Base-by-base conservation (phyloP, 257 asterid species). In the Asclepias syriaca region DNA sequence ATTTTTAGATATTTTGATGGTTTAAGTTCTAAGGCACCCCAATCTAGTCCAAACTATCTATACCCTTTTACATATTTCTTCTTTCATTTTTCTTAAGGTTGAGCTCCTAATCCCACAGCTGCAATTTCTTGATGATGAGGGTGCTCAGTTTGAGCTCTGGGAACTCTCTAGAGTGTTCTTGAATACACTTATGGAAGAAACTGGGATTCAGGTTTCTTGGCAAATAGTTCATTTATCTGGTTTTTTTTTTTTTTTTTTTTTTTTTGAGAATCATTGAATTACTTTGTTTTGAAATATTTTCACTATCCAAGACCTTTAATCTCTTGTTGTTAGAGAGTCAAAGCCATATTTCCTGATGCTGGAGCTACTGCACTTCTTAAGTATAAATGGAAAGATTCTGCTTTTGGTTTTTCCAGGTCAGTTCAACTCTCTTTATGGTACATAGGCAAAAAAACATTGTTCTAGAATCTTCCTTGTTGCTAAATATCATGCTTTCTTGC, bases 91-190 rank as follows among this genome's bases (percentile, higher is more conserved):
- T 77, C 51, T 69, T 75, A 84, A 94, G 98, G 97, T 88, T 68
- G 97, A 94, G 84, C 88, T 94, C 77, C 81, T 94, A 79, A 94
- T 91, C 70, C 98, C 98, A 58, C 97, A 91, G 81, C 82, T 94
- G 83, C 92, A 85, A 78, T 94, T 87, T 83, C 97, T 94, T 76
- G 98, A 94, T 49, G 92, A 89, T 56, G 98, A 91, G 84, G 98
- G 98, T 75, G 98, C 98, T 58, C 97, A 94, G 83, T 78, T 81
- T 74, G 98, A 91, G 84, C 96, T 91, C 16, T 94, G 97, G 98
- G 95, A 84, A 70, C 83, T 91, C 75, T 89, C 98, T 16, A 85
- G 79, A 81, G 32, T 85, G 32, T 94, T 94, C 81, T 72, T 94
- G 85, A 94, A 89, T 56, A 87, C 96, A 16, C 86, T 94, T 46